These are phyloP conservation scores for Globisporangium apiculatum DNA, from an alignment of 352 stramenopile genomes.

Conservation along the genomic window DNA sequence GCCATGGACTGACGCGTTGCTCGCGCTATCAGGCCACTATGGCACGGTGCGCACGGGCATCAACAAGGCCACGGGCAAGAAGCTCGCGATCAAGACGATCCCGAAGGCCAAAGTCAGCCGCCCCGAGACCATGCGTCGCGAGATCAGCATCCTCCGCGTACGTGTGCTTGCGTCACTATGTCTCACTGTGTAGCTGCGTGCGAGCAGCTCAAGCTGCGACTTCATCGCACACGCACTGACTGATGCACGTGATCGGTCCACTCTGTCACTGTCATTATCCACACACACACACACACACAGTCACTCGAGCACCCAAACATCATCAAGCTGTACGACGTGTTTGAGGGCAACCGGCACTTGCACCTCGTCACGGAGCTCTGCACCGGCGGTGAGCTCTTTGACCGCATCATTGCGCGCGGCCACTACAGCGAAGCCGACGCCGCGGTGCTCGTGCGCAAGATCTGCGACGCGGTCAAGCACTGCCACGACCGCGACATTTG, in stretches of 20 bases:
- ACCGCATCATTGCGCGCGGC: constrained; percentile 85
- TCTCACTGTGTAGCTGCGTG: too few relatives aligned
- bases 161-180: constrained; percentile 4
- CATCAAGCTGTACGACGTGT: constrained; percentile 96
- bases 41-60: constrained; percentile 95
- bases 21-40: constrained; percentile 83
- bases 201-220: too few relatives aligned
- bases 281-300: constrained; percentile 22
- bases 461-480: constrained; percentile 95
- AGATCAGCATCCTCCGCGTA: constrained; percentile 88
- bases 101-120: constrained; percentile 94
- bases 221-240: too few relatives aligned
- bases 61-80: constrained; percentile 89
- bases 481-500: constrained; percentile 97
- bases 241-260: too few relatives aligned
- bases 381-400: constrained; percentile 95
- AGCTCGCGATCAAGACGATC: constrained; percentile 99
- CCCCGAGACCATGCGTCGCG: constrained; percentile 93
- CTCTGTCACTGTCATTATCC: not conserved
- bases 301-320: constrained; percentile 96
- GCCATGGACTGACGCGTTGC: too few relatives aligned
- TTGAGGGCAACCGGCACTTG: constrained; percentile 95
- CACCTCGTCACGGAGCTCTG: constrained; percentile 98
- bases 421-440: constrained; percentile 98
- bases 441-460: constrained; percentile 93